phyloP scores from a whole-genome alignment of 352 stramenopile species.

The Phytophthora citricola region DNA sequence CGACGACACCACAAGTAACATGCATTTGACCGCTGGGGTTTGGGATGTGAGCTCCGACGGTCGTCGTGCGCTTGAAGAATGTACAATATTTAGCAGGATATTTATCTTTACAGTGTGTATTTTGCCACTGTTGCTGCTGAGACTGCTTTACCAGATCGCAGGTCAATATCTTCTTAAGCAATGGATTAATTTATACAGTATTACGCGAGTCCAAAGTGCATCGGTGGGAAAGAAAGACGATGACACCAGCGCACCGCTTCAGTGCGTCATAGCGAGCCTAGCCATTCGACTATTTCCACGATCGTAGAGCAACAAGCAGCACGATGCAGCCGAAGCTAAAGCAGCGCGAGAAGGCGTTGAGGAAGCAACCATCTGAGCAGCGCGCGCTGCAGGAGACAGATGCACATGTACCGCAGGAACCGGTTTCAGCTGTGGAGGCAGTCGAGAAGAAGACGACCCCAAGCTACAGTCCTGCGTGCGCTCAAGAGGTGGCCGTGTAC shows the following conservation, averaged over 20 bases:
- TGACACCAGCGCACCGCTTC: slow-evolving; percentile 13
- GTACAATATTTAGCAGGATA: no score
- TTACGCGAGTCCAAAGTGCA: not conserved
- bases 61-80: no score
- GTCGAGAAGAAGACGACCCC: not conserved
- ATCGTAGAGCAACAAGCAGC: not conserved
- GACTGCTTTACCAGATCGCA: not conserved
- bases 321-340: slow-evolving; percentile 20
- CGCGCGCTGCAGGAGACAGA: slow-evolving; percentile 7
- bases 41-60: no score
- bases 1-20: slow-evolving; percentile 8
- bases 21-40: slow-evolving; percentile 7
- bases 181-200: not conserved
- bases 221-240: slow-evolving; percentile 18
- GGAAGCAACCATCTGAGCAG: not conserved
- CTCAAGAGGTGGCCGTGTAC: slow-evolving; percentile 44
- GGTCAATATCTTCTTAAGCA: not conserved
- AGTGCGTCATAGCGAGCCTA: slow-evolving; percentile 19
- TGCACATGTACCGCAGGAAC: slow-evolving; percentile 2
- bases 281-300: slow-evolving; percentile 33
- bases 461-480: slow-evolving; percentile 37
- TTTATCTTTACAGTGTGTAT: no score
- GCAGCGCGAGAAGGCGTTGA: slow-evolving; percentile 4
- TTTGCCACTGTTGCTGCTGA: not conserved
- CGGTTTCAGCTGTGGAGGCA: not conserved